These are phyloP conservation scores for Rhizomucor pusillus DNA, from an alignment of 371 early-diverging fungal species.

Conservation along the genomic window DNA sequence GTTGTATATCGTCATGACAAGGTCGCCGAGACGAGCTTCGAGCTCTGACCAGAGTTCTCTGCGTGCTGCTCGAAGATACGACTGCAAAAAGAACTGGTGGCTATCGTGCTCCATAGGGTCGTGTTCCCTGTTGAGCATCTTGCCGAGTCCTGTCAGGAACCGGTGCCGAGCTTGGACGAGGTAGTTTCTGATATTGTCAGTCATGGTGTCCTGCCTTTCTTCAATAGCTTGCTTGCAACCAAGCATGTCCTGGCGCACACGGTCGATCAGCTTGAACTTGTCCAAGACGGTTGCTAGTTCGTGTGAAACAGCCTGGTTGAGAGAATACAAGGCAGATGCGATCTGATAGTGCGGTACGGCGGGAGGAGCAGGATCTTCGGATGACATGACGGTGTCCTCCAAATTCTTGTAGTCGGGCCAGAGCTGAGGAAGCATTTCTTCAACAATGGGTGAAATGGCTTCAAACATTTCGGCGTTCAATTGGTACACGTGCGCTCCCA, in stretches of 20 bases:
- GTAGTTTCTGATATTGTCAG: too few species aligned
- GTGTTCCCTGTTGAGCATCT: neutral
- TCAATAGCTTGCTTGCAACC: slow-evolving; percentile 4
- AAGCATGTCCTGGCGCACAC: slow-evolving; percentile 7
- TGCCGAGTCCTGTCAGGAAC: neutral
- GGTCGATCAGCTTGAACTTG: slow-evolving; percentile 8
- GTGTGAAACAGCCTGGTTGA: slow-evolving; percentile 13
- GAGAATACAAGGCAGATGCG: slow-evolving; percentile 7
- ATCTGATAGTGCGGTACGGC: slow-evolving; percentile 10
- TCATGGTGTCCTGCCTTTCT: neutral
- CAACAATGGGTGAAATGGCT: slow-evolving; percentile 4
- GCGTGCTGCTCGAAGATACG: neutral
- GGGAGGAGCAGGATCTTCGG: slow-evolving; percentile 2
- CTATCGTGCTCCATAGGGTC: neutral
- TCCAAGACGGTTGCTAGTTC: slow-evolving; percentile 4
- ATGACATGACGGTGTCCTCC: slow-evolving; percentile 1
- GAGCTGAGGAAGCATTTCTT: slow-evolving; percentile 9
- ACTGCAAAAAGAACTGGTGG: slow-evolving; percentile 5
- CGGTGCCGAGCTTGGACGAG: neutral
- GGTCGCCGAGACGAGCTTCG: slow-evolving; percentile 11
- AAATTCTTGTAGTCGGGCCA: slow-evolving; percentile 9
- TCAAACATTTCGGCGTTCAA: slow-evolving; percentile 9
- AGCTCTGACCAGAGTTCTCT: slow-evolving; percentile 9
- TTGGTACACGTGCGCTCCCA: slow-evolving; percentile 19
- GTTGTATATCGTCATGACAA: slow-evolving; percentile 16